Percentiles rank a stretch among this genome's conserved stretches.
Conservation (phyloP, 164 flowering plant genomes). For the Sedum album region DNA sequence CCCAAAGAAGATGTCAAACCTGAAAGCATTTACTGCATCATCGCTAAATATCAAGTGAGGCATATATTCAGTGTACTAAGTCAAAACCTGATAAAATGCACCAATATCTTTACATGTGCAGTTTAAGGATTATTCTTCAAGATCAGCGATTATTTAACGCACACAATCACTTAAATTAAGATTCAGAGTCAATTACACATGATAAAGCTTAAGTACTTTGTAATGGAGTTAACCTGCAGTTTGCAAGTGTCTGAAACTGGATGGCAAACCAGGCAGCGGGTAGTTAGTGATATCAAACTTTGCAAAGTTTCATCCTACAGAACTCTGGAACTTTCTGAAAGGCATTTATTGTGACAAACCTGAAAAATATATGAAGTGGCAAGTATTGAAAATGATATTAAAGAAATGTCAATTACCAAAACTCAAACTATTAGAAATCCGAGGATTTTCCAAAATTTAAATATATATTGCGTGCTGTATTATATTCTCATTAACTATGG, state of each 20-base stretch:
- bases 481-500: too few species aligned
- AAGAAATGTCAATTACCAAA: neutral
- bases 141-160: neutral
- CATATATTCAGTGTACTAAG: neutral
- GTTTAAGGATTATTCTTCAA: neutral
- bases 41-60: neutral
- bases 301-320: neutral
- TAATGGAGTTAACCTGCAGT: neutral
- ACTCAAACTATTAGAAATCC: neutral
- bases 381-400: neutral
- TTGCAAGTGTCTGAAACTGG: neutral
- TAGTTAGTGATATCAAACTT: neutral
- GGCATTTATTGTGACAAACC: neutral
- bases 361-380: neutral
- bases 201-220: neutral
- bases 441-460: neutral
- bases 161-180: neutral
- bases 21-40: conserved; percentile 1
- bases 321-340: neutral
- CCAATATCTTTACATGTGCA: neutral
- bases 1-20: neutral
- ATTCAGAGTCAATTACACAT: neutral
- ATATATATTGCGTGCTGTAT: neutral
- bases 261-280: neutral
- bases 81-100: neutral